Base-by-base conservation (phyloP, 345 rosid species). In the Citrus trifoliata region DNA sequence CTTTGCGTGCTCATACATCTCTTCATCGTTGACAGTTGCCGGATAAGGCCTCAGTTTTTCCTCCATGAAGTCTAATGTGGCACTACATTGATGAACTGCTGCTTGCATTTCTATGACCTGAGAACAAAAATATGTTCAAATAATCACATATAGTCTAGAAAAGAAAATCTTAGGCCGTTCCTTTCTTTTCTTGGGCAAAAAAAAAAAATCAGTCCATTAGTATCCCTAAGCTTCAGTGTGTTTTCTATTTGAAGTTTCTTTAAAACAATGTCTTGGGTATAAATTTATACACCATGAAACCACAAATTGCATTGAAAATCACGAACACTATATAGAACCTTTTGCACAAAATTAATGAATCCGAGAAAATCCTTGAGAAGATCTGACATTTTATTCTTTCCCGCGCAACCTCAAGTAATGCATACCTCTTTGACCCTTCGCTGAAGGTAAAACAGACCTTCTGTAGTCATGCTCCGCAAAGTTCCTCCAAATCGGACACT, bases 31-130 rank as follows among this genome's bases (percentile, higher is more conserved):
- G 5, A 86, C 62, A 1, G 87, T 86, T 21, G 84, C 78, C 1
- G 92, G 92, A 74, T 89, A 87, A 7, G 86, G 87, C 80, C 55
- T 83, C 81, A 78, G 6, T 32, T 60, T 82, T 24, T 85, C 85
- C 48, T 86, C 88, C 84, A 88, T 55, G 81, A 91, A 88, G 75
- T 89, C 84, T 51, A 88, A 21, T 0, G 88, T 74, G 5, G 86
- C 95, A 60, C 21, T 80, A 70, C 93, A 91, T 46, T 35, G 83
- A 80, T 87, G 88, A 55, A 88, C 90, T 4, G 76, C 80, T 22
- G 87, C 87, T 81, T 91, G 92, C 70, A 53, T 71, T 82, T 86
- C 87, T 35, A 85, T 78, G 6, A 88, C 80, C 89, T 86, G 84
- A 69, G 9, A n/a, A 24, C 18, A 51, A 56, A 46, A 48, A 9